Evolutionary conservation across 2,329 filamentous ascomycete species (phyloP).

Genomic region (Botrytis squamosa): DNA sequence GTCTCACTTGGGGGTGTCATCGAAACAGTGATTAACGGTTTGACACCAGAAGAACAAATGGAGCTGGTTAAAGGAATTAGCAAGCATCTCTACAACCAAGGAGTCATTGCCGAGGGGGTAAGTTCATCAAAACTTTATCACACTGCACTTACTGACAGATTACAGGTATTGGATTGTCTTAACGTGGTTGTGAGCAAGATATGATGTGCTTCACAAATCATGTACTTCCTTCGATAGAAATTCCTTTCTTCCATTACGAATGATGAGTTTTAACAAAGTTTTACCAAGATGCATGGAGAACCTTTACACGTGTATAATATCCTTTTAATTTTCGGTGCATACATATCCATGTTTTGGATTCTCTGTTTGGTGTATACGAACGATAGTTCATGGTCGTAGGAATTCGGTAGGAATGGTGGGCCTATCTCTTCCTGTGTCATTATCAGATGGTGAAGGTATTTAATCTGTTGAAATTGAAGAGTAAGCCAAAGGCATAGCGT

Average conservation of each 20-base stretch:
- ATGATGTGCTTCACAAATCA: slow-evolving; percentile 25
- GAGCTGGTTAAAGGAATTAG: slow-evolving; percentile 69
- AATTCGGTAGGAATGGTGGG: neutral
- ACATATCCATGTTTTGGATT: slow-evolving; percentile 19
- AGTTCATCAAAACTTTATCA: slow-evolving; percentile 19
- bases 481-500: neutral
- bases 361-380: slow-evolving; percentile 13
- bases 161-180: slow-evolving; percentile 36
- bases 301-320: slow-evolving; percentile 21
- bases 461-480: slow-evolving; percentile 1
- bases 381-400: neutral
- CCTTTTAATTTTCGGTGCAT: slow-evolving; percentile 18
- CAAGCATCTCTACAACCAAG: slow-evolving; percentile 65
- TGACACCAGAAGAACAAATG: slow-evolving; percentile 83
- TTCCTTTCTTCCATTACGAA: neutral
- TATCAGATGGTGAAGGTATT: neutral
- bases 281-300: slow-evolving; percentile 14
- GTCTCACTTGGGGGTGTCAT: slow-evolving; percentile 82
- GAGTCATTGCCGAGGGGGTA: slow-evolving; percentile 41
- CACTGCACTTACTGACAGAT: slow-evolving; percentile 12
- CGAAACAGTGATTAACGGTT: slow-evolving; percentile 86
- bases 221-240: neutral
- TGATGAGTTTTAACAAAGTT: slow-evolving; percentile 20
- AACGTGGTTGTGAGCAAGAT: slow-evolving; percentile 32
- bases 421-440: neutral